Evolutionary conservation across 1,139 yeast genomes (phyloP).

Genomic region (Zygoascus meyerae): DNA sequence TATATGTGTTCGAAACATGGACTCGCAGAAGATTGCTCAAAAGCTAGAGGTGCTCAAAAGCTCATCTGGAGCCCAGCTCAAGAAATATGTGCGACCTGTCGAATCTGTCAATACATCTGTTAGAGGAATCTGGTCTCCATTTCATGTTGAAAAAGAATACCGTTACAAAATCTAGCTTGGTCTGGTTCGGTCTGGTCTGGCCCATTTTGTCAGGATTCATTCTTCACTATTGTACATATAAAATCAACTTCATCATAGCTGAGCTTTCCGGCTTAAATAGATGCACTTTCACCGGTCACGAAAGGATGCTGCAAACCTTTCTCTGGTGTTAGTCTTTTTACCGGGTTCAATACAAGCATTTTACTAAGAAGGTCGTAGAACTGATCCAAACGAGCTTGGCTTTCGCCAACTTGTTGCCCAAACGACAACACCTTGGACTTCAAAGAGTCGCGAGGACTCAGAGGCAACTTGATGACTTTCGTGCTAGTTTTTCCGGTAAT

Average conservation of each 20-base stretch:
- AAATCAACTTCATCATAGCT: neutral
- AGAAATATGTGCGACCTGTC: constrained; percentile 67
- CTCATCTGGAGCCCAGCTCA: constrained; percentile 54
- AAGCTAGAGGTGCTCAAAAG: constrained; percentile 52
- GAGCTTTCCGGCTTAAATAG: neutral
- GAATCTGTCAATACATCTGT: constrained; percentile 74
- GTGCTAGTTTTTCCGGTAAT: constrained; percentile 24
- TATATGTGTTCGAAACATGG: constrained; percentile 59
- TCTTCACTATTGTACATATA: constrained; percentile 13
- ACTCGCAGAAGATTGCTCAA: constrained; percentile 46
- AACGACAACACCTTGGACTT: constrained; percentile 17
- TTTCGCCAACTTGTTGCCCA: constrained; percentile 3
- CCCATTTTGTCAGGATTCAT: neutral
- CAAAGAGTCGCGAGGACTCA: constrained; percentile 19
- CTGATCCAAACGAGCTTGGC: constrained; percentile 16
- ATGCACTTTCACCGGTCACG: constrained; percentile 28
- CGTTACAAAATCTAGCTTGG: constrained; percentile 56
- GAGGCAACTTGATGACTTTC: constrained; percentile 20
- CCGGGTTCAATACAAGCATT: constrained; percentile 74
- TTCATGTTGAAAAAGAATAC: constrained; percentile 66
- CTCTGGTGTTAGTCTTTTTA: constrained; percentile 61
- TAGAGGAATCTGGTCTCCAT: constrained; percentile 97
- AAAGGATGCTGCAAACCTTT: constrained; percentile 68
- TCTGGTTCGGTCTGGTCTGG: constrained; percentile 37
- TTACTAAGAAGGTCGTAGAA: constrained; percentile 53